Percentiles rank a stretch among this genome's conserved stretches.
phyloP scores from a whole-genome alignment of 192 early-diverging fungal genomes.

The Martensiomyces pterosporus region DNA sequence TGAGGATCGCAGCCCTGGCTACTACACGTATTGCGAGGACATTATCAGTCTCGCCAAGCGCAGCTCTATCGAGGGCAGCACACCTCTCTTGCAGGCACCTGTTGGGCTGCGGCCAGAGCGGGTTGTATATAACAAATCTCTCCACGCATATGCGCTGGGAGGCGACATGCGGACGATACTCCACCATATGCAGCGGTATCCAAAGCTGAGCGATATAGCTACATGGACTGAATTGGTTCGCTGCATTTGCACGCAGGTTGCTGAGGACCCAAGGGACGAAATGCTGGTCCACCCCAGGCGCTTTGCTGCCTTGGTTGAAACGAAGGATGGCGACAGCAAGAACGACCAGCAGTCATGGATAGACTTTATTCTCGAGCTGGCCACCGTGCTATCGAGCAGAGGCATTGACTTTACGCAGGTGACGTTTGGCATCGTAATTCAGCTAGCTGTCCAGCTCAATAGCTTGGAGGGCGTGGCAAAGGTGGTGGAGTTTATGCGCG shows the following conservation, averaged over 20 bases:
- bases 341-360: slow-evolving; percentile 10
- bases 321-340: background rate
- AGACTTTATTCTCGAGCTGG: slow-evolving; percentile 11
- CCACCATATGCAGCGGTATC: slow-evolving; percentile 18
- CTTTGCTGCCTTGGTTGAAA: no score
- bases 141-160: slow-evolving; percentile 13
- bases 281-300: slow-evolving; percentile 5
- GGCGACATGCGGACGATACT: slow-evolving; percentile 19
- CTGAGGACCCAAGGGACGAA: background rate
- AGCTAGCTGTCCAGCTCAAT: background rate
- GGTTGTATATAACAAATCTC: slow-evolving; percentile 11
- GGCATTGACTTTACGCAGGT: slow-evolving; percentile 11
- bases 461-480: background rate
- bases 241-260: slow-evolving; percentile 18
- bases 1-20: background rate
- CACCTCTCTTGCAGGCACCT: no score
- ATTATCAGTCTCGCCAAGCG: slow-evolving; percentile 12
- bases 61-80: no score
- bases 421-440: slow-evolving; percentile 14
- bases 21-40: slow-evolving; percentile 5
- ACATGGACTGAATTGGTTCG: slow-evolving; percentile 24
- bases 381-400: background rate
- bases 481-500: slow-evolving; percentile 6
- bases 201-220: slow-evolving; percentile 12
- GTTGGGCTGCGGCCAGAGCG: no score